phyloP scores from a whole-genome alignment of 352 stramenopile genomes.

The Phytophthora rubi region DNA sequence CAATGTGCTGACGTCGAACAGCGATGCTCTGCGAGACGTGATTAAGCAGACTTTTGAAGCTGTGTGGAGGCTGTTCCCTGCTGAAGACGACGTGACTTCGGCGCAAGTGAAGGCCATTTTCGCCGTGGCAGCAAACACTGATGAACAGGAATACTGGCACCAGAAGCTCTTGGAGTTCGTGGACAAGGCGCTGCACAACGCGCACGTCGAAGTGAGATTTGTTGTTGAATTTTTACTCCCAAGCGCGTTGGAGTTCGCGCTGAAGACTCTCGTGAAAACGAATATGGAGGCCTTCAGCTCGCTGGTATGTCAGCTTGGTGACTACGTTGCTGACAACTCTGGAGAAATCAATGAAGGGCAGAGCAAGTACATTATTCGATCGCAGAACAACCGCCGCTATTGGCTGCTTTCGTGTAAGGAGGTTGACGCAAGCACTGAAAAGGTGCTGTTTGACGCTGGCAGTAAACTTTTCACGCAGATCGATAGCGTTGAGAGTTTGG shows the following conservation, averaged over 20 bases:
- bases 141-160: slow-evolving; percentile 53
- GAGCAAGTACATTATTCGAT: slow-evolving; percentile 52
- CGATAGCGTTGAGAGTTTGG: slow-evolving; percentile 32
- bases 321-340: slow-evolving; percentile 53
- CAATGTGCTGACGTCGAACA: slow-evolving; percentile 52
- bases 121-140: slow-evolving; percentile 22
- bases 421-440: slow-evolving; percentile 31
- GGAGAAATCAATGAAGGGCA: slow-evolving; percentile 52
- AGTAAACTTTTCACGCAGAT: slow-evolving; percentile 31
- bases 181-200: slow-evolving; percentile 55
- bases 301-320: slow-evolving; percentile 60
- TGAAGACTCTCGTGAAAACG: slow-evolving; percentile 49
- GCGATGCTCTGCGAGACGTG: slow-evolving; percentile 45
- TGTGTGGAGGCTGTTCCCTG: slow-evolving; percentile 73
- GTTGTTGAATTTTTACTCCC: slow-evolving; percentile 64
- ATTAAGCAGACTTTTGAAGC: slow-evolving; percentile 63
- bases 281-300: slow-evolving; percentile 56
- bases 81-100: slow-evolving; percentile 38
- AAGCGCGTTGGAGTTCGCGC: slow-evolving; percentile 56
- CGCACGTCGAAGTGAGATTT: slow-evolving; percentile 57
- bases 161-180: slow-evolving; percentile 61
- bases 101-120: slow-evolving; percentile 62
- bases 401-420: slow-evolving; percentile 37
- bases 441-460: slow-evolving; percentile 42
- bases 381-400: slow-evolving; percentile 30